A percentile compares a stretch with the other conserved stretches of the same genome.
These are phyloP conservation scores for Mortierella alpina DNA, from an alignment of 192 early-diverging fungal species.

Conservation along the genomic window DNA sequence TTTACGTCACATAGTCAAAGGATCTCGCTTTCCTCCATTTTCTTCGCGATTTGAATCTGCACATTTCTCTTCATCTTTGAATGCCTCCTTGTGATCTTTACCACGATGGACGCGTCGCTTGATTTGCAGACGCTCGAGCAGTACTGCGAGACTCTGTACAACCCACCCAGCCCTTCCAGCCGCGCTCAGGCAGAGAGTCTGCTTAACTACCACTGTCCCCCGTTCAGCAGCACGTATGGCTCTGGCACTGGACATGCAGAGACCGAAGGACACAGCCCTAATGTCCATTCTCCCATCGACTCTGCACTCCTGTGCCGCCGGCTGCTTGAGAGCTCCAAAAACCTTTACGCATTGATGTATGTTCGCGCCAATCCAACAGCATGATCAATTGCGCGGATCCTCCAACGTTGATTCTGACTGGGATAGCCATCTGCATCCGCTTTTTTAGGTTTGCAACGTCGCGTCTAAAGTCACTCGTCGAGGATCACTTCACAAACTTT, in stretches of 20 bases:
- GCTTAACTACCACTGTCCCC: conserved; percentile 41
- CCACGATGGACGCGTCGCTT: conserved; percentile 29
- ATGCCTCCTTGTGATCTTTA: not conserved
- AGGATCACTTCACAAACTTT: conserved; percentile 39
- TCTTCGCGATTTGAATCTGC: too few species aligned
- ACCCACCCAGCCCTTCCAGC: conserved; percentile 24
- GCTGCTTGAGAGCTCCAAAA: conserved; percentile 36
- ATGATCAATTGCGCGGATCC: not conserved
- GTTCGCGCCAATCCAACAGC: not conserved
- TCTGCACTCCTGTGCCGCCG: conserved; percentile 43
- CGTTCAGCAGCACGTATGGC: conserved; percentile 20
- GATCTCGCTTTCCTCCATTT: too few species aligned
- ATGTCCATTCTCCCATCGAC: conserved; percentile 38
- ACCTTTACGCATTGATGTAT: conserved; percentile 45
- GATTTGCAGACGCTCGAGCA: conserved; percentile 37
- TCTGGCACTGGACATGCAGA: not conserved
- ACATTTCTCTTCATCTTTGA: not conserved
- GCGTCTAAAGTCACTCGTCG: conserved; percentile 30
- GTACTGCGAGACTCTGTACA: conserved; percentile 46
- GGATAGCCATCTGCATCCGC: not conserved
- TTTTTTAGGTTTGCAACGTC: conserved; percentile 43
- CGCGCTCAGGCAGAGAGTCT: conserved; percentile 32
- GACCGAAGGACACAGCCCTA: conserved; percentile 7
- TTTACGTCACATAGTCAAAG: too few species aligned
- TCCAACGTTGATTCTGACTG: not conserved